Conservation (phyloP, 2,329 filamentous ascomycete genomes). For the Aquanectria penicillioides region DNA sequence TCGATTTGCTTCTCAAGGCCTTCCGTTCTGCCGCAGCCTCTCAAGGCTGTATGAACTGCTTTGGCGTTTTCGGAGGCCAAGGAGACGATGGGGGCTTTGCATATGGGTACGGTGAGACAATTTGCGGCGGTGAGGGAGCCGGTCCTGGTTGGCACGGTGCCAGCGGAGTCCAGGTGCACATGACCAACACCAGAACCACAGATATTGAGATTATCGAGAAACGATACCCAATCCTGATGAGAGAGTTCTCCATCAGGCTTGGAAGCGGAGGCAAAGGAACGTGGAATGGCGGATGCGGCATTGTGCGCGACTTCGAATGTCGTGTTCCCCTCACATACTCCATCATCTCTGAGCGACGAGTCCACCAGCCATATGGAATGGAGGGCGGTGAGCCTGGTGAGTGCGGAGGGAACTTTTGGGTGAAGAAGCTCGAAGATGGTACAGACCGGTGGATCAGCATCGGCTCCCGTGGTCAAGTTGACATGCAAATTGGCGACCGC, state of each 20-base stretch:
- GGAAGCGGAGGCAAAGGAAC: slow-evolving; percentile 67
- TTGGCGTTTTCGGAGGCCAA: slow-evolving; percentile 74
- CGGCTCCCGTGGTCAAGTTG: slow-evolving; percentile 14
- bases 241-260: slow-evolving; percentile 40
- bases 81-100: slow-evolving; percentile 28
- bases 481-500: slow-evolving; percentile 20
- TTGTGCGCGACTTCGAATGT: slow-evolving; percentile 35
- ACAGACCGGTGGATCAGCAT: slow-evolving; percentile 17
- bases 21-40: slow-evolving; percentile 78
- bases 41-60: slow-evolving; percentile 81
- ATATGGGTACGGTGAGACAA: slow-evolving; percentile 48
- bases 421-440: slow-evolving; percentile 13
- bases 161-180: slow-evolving; percentile 43
- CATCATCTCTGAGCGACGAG: slow-evolving; percentile 49
- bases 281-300: slow-evolving; percentile 67
- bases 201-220: slow-evolving; percentile 47
- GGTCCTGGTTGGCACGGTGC: slow-evolving; percentile 40
- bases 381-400: slow-evolving; percentile 42
- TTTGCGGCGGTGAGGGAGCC: slow-evolving; percentile 43
- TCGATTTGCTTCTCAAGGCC: slow-evolving; percentile 77
- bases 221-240: slow-evolving; percentile 43
- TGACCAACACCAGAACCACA: slow-evolving; percentile 49
- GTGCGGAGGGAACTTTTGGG: slow-evolving; percentile 43
- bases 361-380: slow-evolving; percentile 47
- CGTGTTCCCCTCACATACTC: slow-evolving; percentile 43